Evolutionary conservation across 352 stramenopile genomes (phyloP).

Genomic region (Paralagenidium karlingii): DNA sequence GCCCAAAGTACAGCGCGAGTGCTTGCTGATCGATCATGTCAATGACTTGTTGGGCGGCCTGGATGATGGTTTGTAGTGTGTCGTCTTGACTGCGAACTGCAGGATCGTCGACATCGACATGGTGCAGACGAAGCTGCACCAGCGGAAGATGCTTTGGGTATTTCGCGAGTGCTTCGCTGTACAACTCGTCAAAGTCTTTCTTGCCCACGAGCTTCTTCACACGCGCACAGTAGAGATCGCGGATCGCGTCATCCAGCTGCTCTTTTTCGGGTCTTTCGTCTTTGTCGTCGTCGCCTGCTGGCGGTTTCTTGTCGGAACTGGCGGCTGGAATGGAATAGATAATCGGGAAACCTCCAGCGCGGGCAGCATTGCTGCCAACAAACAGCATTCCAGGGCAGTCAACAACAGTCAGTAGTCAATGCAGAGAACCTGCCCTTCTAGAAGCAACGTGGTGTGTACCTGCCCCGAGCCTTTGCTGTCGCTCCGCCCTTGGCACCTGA

Average conservation of each 20-base stretch:
- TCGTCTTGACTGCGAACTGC: too few relatives aligned
- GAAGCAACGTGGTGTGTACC: too few relatives aligned
- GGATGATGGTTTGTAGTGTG: conserved; percentile 37
- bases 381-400: too few relatives aligned
- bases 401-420: conserved; percentile 3
- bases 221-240: conserved; percentile 49
- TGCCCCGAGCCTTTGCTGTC: too few relatives aligned
- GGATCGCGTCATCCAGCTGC: conserved; percentile 55
- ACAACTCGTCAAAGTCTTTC: conserved; percentile 26
- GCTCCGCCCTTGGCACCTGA: conserved; percentile 43
- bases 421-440: neutral
- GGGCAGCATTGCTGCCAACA: conserved; percentile 22
- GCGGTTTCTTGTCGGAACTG: conserved; percentile 36
- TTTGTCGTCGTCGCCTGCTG: conserved; percentile 30
- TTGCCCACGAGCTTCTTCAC: conserved; percentile 61
- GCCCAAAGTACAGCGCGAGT: conserved; percentile 64
- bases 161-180: too few relatives aligned
- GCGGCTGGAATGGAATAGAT: conserved; percentile 61
- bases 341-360: conserved; percentile 56
- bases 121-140: conserved; percentile 54
- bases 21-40: conserved; percentile 44
- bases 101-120: conserved; percentile 43
- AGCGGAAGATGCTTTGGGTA: conserved; percentile 46
- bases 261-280: conserved; percentile 58
- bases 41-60: conserved; percentile 41